Percentiles rank a stretch among this genome's conserved stretches.
phyloP scores from a whole-genome alignment of 2,329 filamentous ascomycete genomes.

The Ophiostoma perfectum region DNA sequence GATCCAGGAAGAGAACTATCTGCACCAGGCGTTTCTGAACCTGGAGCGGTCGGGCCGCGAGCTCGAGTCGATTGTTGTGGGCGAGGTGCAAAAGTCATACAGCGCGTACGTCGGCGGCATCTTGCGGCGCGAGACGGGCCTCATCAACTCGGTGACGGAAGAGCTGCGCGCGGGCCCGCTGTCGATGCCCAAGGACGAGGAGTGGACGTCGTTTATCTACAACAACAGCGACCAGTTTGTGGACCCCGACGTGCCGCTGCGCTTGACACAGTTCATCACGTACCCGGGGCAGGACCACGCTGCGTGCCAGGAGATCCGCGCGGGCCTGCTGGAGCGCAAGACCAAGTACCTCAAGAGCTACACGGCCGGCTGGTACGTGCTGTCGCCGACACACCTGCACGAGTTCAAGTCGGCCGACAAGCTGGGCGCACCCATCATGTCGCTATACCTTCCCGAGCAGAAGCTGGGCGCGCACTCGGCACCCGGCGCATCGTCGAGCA shows the following conservation, averaged over 20 bases:
- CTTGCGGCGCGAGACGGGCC: constrained; percentile 82
- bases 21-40: constrained; percentile 92
- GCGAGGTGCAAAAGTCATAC: constrained; percentile 97
- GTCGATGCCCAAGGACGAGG: constrained; percentile 86
- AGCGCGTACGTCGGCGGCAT: constrained; percentile 87
- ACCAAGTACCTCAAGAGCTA: constrained; percentile 99
- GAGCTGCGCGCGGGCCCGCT: constrained; percentile 79
- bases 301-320: constrained; percentile 74
- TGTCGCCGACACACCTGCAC: constrained; percentile 93
- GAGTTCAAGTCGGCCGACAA: constrained; percentile 99
- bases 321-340: constrained; percentile 90
- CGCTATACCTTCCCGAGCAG: constrained; percentile 87
- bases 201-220: constrained; percentile 81
- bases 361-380: constrained; percentile 91
- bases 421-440: constrained; percentile 89
- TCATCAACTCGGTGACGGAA: constrained; percentile 70
- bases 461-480: constrained; percentile 89
- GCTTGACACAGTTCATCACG: constrained; percentile 73
- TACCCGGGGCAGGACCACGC: constrained; percentile 89
- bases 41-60: constrained; percentile 90
- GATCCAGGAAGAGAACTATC: constrained; percentile 93
- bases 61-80: constrained; percentile 91
- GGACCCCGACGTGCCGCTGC: constrained; percentile 72
- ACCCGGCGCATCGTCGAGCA: constrained; percentile 79
- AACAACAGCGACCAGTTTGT: constrained; percentile 77